phyloP scores from a whole-genome alignment of 345 rosid species.

The Lepidium sativum region DNA sequence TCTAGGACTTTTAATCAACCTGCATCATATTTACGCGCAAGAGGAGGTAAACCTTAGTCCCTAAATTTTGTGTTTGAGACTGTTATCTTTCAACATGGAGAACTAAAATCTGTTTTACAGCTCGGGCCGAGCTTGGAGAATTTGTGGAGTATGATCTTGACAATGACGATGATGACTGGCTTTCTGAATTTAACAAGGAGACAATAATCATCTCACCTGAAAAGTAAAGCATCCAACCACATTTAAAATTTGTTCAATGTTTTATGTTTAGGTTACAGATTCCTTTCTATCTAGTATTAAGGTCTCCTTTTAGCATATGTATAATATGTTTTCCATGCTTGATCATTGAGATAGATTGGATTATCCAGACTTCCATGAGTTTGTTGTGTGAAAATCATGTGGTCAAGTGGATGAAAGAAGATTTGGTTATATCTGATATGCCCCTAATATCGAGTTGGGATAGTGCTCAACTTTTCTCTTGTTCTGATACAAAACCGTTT shows the following conservation, averaged over 20 bases:
- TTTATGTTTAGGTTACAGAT: background rate
- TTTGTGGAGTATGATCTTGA: constrained; percentile 96
- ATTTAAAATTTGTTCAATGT: background rate
- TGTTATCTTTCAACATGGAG: constrained; percentile 26
- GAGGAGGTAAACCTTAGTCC: constrained; percentile 55
- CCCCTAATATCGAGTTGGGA: background rate
- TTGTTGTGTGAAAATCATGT: background rate
- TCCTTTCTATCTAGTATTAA: background rate
- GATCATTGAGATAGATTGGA: background rate
- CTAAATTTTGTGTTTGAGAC: background rate
- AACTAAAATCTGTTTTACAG: constrained; percentile 57
- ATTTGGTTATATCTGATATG: background rate
- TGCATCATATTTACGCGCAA: constrained; percentile 66
- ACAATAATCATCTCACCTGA: constrained; percentile 42
- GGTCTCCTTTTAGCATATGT: background rate
- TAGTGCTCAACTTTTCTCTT: background rate
- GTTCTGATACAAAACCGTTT: background rate
- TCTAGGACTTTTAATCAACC: constrained; percentile 64
- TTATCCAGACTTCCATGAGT: background rate
- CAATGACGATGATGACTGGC: constrained; percentile 98
- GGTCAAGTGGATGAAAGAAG: background rate
- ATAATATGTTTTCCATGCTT: background rate
- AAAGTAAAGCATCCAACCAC: constrained; percentile 31
- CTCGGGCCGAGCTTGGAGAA: constrained; percentile 93
- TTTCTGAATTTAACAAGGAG: constrained; percentile 56